Evolutionary conservation across 1,284 basidiomycete species (phyloP).

Genomic region (Sporisorium iseilematis-ciliati): DNA sequence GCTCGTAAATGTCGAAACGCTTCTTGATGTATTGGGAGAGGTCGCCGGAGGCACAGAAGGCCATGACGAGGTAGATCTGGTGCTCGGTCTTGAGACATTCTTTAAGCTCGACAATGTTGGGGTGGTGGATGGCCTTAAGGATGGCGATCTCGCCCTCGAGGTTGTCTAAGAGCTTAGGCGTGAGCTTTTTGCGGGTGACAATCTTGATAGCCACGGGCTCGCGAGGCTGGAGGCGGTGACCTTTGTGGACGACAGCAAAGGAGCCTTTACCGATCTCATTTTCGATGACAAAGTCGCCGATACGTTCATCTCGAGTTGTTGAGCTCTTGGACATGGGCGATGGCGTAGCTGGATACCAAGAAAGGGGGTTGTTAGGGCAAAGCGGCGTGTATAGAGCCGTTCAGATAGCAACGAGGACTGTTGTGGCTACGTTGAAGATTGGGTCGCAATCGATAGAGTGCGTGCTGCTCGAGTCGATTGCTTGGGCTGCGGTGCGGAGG

Average conservation of each 20-base stretch:
- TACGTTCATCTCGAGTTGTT: constrained; percentile 49
- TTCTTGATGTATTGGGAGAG: constrained; percentile 89
- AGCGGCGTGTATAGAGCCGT: neutral
- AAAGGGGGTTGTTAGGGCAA: neutral
- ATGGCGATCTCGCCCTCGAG: constrained; percentile 97
- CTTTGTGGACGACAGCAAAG: constrained; percentile 95
- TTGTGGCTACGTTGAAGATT: neutral
- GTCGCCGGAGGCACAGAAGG: constrained; percentile 94
- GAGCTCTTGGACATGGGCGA: constrained; percentile 34
- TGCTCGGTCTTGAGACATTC: constrained; percentile 93
- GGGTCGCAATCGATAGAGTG: neutral
- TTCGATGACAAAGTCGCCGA: constrained; percentile 73
- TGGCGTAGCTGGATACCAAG: neutral
- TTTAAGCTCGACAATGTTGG: constrained; percentile 90
- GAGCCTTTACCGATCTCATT: constrained; percentile 79
- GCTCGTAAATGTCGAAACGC: constrained; percentile 53
- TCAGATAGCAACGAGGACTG: too few species aligned
- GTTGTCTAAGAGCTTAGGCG: constrained; percentile 93
- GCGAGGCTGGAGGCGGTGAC: constrained; percentile 73
- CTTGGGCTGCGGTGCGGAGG: neutral
- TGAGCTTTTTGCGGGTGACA: constrained; percentile 88
- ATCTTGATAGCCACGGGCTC: constrained; percentile 89
- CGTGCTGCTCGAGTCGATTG: neutral
- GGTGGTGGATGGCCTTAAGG: constrained; percentile 90
- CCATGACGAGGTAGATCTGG: constrained; percentile 98